Conservation (phyloP, 1,139 yeast genomes). For the Hansenula sp. region DNA sequence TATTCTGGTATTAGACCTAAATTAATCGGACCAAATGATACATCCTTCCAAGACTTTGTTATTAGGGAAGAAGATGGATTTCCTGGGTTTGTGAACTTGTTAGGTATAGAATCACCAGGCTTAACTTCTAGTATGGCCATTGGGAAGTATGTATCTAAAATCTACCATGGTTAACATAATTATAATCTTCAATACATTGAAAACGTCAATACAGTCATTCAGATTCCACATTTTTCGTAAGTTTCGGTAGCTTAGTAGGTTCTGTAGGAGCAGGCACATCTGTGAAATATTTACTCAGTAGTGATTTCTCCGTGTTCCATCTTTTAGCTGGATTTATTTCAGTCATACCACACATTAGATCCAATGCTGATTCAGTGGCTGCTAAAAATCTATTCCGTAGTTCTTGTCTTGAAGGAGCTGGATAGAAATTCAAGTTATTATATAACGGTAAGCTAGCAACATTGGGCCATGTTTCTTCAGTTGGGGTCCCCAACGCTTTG, state of each 20-base stretch:
- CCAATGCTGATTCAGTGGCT: conserved; percentile 84
- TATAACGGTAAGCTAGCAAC: conserved; percentile 77
- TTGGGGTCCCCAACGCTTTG: conserved; percentile 93
- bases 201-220: not conserved
- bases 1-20: conserved; percentile 88
- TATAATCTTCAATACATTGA: not conserved
- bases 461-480: conserved; percentile 90
- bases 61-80: conserved; percentile 63
- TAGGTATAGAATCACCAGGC: conserved; percentile 92
- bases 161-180: conserved; percentile 30
- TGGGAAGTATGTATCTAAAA: conserved; percentile 60
- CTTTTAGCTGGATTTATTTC: conserved; percentile 76
- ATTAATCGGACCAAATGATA: conserved; percentile 42
- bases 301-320: conserved; percentile 61
- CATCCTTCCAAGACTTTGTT: conserved; percentile 65
- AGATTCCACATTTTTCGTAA: conserved; percentile 15
- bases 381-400: conserved; percentile 83
- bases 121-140: conserved; percentile 79
- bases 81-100: conserved; percentile 74
- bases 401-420: conserved; percentile 82
- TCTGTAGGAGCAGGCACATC: conserved; percentile 77
- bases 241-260: conserved; percentile 63
- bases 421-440: conserved; percentile 67
- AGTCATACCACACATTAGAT: conserved; percentile 70
- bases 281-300: conserved; percentile 63